Evolutionary conservation across 1,284 basidiomycete genomes (phyloP).

Genomic region (Rhodotorula sp.): DNA sequence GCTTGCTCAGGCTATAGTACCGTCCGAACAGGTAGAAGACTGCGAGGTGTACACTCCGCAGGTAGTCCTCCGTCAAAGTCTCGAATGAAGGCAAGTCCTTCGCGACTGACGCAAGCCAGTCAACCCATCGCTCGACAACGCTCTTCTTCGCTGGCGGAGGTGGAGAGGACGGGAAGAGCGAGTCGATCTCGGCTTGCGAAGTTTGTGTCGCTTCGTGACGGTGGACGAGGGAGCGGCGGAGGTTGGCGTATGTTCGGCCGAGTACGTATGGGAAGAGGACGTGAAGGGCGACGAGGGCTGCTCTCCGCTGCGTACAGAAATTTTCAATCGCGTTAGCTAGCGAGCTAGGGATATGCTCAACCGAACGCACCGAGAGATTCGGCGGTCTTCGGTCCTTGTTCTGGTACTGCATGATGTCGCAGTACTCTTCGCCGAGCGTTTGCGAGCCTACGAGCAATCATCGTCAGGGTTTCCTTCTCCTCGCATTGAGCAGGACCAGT

Average conservation of each 20-base stretch:
- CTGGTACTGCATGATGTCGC: conserved; percentile 48
- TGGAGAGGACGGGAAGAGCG: conserved; percentile 23
- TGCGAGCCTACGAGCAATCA: conserved; percentile 44
- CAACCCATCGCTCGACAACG: conserved; percentile 8
- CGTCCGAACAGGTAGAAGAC: conserved; percentile 50
- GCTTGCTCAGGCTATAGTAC: conserved; percentile 49
- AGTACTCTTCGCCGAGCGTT: conserved; percentile 52
- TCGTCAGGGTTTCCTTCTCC: not conserved
- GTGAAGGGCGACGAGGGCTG: conserved; percentile 45
- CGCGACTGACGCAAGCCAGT: conserved; percentile 18
- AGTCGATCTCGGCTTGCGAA: conserved; percentile 20
- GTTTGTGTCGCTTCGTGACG: conserved; percentile 28
- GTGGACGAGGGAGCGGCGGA: conserved; percentile 38
- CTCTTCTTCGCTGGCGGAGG: not conserved
- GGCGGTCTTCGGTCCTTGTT: conserved; percentile 43
- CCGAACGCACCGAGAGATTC: conserved; percentile 35
- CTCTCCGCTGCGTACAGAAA: conserved; percentile 35
- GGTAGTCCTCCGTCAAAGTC: conserved; percentile 45
- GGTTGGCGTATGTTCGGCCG: conserved; percentile 40
- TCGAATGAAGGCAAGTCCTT: conserved; percentile 45
- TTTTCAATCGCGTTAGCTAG: not conserved
- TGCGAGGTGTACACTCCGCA: conserved; percentile 49
- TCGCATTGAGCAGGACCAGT: fast-evolving
- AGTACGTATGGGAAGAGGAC: conserved; percentile 47
- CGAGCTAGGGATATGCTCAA: no score